Evolutionary conservation across 1,284 basidiomycete genomes (phyloP).

Genomic region (Leccinum griseonigrum): DNA sequence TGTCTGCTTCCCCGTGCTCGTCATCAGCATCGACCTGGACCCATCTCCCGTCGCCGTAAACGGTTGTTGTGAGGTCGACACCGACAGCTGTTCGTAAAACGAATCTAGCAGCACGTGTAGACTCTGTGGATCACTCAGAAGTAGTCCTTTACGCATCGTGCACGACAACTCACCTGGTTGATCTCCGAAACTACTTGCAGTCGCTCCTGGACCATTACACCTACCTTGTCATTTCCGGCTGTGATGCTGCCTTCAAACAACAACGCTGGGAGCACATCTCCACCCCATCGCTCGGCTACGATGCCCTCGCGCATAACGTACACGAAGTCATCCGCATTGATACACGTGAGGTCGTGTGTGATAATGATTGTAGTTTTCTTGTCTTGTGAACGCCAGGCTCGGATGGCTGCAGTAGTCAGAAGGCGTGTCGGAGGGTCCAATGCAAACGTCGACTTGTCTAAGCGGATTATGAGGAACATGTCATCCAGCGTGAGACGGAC

Average conservation of each 20-base stretch:
- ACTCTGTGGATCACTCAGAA: slow-evolving; percentile 40
- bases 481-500: slow-evolving; percentile 2
- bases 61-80: slow-evolving; percentile 68
- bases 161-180: slow-evolving; percentile 52
- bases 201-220: slow-evolving; percentile 68
- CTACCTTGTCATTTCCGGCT: slow-evolving; percentile 52
- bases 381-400: slow-evolving; percentile 56
- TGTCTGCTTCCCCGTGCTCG: slow-evolving; percentile 59
- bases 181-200: slow-evolving; percentile 67
- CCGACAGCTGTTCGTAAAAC: slow-evolving; percentile 77
- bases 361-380: slow-evolving; percentile 94
- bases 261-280: slow-evolving; percentile 82
- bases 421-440: slow-evolving; percentile 88
- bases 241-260: slow-evolving; percentile 74
- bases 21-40: slow-evolving; percentile 66
- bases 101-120: slow-evolving; percentile 62
- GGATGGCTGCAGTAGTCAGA: slow-evolving; percentile 87
- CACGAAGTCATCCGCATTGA: slow-evolving; percentile 78
- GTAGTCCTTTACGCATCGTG: slow-evolving; percentile 1
- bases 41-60: slow-evolving; percentile 56
- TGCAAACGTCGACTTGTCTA: slow-evolving; percentile 96
- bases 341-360: slow-evolving; percentile 92
- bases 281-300: slow-evolving; percentile 77
- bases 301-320: slow-evolving; percentile 85
- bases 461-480: slow-evolving; percentile 4